A percentile compares a stretch with the other conserved stretches of the same genome.
phyloP scores from a whole-genome alignment of 1,284 basidiomycete genomes.

The Hemileia vastatrix region DNA sequence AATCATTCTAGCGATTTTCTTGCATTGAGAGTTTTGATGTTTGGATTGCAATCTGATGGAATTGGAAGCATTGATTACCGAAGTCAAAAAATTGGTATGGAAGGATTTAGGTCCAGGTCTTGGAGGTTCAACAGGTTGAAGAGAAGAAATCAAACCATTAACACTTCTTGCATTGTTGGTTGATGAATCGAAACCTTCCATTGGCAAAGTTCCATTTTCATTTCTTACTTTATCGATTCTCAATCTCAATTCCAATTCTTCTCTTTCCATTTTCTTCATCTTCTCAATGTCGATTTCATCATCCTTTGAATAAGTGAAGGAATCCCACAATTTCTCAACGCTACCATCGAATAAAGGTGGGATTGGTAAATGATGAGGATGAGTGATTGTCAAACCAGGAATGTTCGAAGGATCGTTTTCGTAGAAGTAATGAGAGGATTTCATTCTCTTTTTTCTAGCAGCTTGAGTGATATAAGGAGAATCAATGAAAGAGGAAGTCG shows the following conservation, averaged over 20 bases:
- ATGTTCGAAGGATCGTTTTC: constrained; percentile 41
- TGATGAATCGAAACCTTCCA: constrained; percentile 46
- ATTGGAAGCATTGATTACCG: constrained; percentile 46
- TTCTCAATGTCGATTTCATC: constrained; percentile 48
- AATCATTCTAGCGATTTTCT: constrained; percentile 59
- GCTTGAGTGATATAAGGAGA: constrained; percentile 48
- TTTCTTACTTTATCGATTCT: constrained; percentile 50
- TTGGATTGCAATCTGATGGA: constrained; percentile 46
- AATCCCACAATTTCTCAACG: constrained; percentile 53
- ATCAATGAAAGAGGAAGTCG: constrained; percentile 41
- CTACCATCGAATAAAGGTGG: constrained; percentile 52
- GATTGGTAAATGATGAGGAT: constrained; percentile 58
- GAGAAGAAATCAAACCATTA: constrained; percentile 27
- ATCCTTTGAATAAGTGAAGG: constrained; percentile 53
- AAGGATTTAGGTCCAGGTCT: constrained; percentile 31
- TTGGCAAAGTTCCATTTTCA: constrained; percentile 49
- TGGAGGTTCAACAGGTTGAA: constrained; percentile 26
- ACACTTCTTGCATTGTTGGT: constrained; percentile 41
- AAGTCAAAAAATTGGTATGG: constrained; percentile 45
- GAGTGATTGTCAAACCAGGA: too few species aligned
- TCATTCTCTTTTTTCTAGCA: constrained; percentile 38
- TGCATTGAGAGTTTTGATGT: constrained; percentile 40
- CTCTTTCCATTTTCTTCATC: constrained; percentile 32
- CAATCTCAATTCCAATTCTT: constrained; percentile 49
- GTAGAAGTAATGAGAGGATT: constrained; percentile 5